phyloP scores from a whole-genome alignment of 306 rosid species.

The Hippophae gyantsensis region DNA sequence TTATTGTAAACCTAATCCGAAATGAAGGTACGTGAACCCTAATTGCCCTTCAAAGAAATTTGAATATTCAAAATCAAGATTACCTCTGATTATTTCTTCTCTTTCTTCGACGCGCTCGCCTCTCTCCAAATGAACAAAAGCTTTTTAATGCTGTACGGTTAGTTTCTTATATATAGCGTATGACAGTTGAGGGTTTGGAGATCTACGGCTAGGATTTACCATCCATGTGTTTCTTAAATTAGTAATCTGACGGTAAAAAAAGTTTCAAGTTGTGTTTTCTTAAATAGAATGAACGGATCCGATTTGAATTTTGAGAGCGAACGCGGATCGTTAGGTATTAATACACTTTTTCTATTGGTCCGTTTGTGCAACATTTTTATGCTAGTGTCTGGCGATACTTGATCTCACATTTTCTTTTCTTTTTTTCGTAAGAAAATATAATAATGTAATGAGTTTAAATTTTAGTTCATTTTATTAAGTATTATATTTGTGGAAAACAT shows the following conservation, averaged over 20 bases:
- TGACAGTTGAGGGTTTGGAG: background rate
- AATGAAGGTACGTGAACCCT: background rate
- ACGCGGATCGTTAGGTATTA: constrained; percentile 34
- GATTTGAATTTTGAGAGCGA: constrained; percentile 8
- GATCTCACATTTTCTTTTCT: too few species aligned
- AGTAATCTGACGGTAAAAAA: constrained; percentile 25
- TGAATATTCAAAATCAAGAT: background rate
- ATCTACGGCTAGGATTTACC: constrained; percentile 28
- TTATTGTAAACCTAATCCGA: background rate
- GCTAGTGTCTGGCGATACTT: background rate
- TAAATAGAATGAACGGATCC: constrained; percentile 11
- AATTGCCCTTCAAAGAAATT: background rate
- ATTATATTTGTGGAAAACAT: too few species aligned
- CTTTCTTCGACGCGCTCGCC: constrained; percentile 1
- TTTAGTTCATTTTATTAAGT: too few species aligned
- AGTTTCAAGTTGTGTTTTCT: constrained; percentile 39
- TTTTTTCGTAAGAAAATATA: too few species aligned
- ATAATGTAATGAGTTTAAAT: too few species aligned
- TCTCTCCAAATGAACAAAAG: constrained; percentile 7
- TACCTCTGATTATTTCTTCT: constrained; percentile 13
- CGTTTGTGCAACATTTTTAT: background rate
- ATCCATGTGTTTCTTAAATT: constrained; percentile 46
- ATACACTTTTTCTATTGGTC: constrained; percentile 30
- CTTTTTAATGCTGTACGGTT: accelerated
- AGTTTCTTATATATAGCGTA: constrained; percentile 26